Evolutionary conservation across 192 early-diverging fungal genomes (phyloP).

Genomic region (Gryganskiella cystojenkinii): DNA sequence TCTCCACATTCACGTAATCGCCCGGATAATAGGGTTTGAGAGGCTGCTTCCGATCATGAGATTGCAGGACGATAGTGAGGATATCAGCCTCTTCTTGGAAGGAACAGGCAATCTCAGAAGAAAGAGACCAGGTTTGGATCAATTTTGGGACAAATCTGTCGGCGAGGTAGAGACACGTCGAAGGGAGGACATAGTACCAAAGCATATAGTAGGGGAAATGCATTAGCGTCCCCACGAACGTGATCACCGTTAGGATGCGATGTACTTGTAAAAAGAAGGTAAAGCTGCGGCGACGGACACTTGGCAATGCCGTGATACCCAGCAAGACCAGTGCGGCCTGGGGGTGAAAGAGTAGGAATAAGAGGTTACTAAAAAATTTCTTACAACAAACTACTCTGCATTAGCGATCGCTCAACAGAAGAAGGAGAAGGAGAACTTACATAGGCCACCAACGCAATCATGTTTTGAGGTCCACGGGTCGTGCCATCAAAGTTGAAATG

Average conservation of each 20-base stretch:
- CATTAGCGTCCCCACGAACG: conserved; percentile 43
- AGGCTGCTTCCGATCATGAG: conserved; percentile 24
- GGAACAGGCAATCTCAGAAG: conserved; percentile 18
- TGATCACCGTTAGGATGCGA: conserved; percentile 30
- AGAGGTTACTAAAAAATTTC: no score
- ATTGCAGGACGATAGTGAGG: conserved; percentile 21
- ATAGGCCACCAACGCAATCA: conserved; percentile 36
- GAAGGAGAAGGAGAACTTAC: conserved; percentile 23
- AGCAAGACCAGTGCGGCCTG: conserved; percentile 16
- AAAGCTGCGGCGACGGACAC: conserved; percentile 21
- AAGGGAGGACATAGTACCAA: conserved; percentile 49
- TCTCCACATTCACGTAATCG: conserved; percentile 44
- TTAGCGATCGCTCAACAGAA: neutral
- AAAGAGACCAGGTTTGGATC: conserved; percentile 27
- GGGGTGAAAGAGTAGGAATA: neutral
- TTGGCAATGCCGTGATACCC: conserved; percentile 12
- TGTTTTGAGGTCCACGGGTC: conserved; percentile 41
- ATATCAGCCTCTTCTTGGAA: conserved; percentile 45
- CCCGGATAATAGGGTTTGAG: conserved; percentile 44
- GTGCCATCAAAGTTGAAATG: conserved; percentile 47
- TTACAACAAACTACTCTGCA: no score
- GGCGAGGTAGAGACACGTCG: conserved; percentile 37
- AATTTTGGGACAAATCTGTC: conserved; percentile 46
- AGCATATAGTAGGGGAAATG: conserved; percentile 48
- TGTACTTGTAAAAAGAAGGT: conserved; percentile 28